These are phyloP conservation scores for Phaffia australis DNA, from an alignment of 768 basidiomycete species.

Conservation along the genomic window DNA sequence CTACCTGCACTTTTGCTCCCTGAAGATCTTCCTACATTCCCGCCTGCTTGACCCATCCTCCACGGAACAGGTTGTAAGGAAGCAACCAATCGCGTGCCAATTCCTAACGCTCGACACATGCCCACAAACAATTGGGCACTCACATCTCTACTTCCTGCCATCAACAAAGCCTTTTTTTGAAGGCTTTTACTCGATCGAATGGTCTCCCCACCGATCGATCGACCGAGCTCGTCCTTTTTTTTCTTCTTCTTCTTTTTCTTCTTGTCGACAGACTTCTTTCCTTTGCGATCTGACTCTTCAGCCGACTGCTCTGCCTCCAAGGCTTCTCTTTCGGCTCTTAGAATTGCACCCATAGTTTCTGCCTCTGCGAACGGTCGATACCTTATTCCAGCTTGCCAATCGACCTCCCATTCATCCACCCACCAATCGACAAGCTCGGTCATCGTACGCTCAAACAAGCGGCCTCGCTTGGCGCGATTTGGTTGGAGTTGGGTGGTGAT, in stretches of 20 bases:
- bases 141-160: constrained; percentile 67
- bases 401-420: constrained; percentile 55
- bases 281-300: constrained; percentile 22
- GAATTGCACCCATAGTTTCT: neutral
- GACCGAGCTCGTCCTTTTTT: neutral
- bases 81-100: constrained; percentile 76
- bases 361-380: constrained; percentile 70
- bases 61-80: constrained; percentile 88
- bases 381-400: constrained; percentile 43
- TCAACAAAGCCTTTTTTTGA: constrained; percentile 83
- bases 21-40: neutral
- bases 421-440: constrained; percentile 73
- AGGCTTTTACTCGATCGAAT: constrained; percentile 71
- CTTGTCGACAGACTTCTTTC: constrained; percentile 14
- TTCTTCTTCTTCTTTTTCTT: constrained; percentile 9
- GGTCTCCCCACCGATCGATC: constrained; percentile 47
- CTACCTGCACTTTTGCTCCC: constrained; percentile 36
- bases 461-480: constrained; percentile 66
- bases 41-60: constrained; percentile 46
- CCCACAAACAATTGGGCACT: constrained; percentile 86
- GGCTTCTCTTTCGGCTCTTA: neutral
- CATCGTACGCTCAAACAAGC: constrained; percentile 75
- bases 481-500: constrained; percentile 74
- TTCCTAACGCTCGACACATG: constrained; percentile 69
- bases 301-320: neutral